phyloP scores from a whole-genome alignment of 345 rosid species.

The Zanthoxylum bungeanum region DNA sequence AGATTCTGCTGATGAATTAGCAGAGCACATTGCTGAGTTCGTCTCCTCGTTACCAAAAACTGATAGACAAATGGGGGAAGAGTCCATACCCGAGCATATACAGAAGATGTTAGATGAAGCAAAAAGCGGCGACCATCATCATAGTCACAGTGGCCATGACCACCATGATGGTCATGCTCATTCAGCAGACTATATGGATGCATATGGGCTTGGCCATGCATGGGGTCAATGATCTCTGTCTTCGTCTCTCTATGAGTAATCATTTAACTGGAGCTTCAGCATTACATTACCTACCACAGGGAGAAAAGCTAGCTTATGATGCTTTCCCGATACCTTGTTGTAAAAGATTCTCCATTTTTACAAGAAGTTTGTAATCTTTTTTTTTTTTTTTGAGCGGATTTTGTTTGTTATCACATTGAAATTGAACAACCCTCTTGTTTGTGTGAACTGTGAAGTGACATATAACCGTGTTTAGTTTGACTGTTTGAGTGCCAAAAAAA shows the following conservation, averaged over 20 bases:
- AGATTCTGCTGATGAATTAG: slow-evolving; percentile 57
- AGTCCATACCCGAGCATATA: slow-evolving; percentile 45
- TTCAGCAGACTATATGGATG: slow-evolving; percentile 31
- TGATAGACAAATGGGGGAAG: slow-evolving; percentile 43
- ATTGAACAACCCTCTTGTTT: neutral
- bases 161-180: slow-evolving; percentile 31
- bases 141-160: slow-evolving; percentile 20
- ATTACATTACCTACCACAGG: neutral
- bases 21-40: slow-evolving; percentile 44
- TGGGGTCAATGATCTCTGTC: slow-evolving; percentile 27
- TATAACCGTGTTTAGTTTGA: neutral
- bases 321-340: slow-evolving; percentile 1
- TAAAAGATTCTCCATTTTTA: neutral
- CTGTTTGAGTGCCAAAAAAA: neutral
- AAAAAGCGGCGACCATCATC: slow-evolving; percentile 37
- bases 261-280: neutral
- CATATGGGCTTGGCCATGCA: slow-evolving; percentile 37
- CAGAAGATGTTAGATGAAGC: slow-evolving; percentile 60
- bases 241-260: neutral
- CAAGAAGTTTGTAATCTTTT: slow-evolving; percentile 2
- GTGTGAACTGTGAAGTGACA: neutral
- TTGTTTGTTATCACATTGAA: neutral
- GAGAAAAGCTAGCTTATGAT: slow-evolving; percentile 3
- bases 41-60: slow-evolving; percentile 66
- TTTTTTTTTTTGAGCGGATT: neutral